Evolutionary conservation across 139 green algal genomes (phyloP).

Genomic region (Coccomyxa sp.): DNA sequence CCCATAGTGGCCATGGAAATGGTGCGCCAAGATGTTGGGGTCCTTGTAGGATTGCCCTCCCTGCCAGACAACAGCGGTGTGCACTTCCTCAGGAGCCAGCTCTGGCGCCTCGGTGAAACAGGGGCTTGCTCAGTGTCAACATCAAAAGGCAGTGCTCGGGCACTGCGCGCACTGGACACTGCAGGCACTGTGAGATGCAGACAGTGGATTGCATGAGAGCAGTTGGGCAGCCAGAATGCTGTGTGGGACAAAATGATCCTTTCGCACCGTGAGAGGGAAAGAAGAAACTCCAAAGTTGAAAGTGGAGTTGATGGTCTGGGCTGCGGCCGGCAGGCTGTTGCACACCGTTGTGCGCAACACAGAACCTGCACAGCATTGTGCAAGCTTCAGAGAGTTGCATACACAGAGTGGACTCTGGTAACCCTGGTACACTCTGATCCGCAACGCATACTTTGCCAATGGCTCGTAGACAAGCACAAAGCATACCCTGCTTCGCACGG

Average conservation of each 20-base stretch:
- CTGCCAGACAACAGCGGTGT: neutral
- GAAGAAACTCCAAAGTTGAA: neutral
- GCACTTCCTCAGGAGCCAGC: neutral
- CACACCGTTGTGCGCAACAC: neutral
- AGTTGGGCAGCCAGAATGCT: too few species aligned
- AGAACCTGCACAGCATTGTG: neutral
- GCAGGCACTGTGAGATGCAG: too few species aligned
- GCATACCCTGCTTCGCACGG: slow-evolving; percentile 9
- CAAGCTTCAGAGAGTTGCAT: too few species aligned
- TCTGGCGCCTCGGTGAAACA: too few species aligned
- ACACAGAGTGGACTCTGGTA: neutral
- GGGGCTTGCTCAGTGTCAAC: too few species aligned
- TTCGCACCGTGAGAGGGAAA: neutral
- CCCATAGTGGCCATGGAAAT: slow-evolving; percentile 19
- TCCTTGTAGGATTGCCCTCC: slow-evolving; percentile 11
- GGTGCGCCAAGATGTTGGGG: slow-evolving; percentile 14
- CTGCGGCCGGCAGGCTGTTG: neutral
- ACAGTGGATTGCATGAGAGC: too few species aligned
- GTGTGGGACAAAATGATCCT: too few species aligned
- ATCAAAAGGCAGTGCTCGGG: too few species aligned
- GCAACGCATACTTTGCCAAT: neutral
- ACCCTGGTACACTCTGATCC: neutral
- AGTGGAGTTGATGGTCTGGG: neutral
- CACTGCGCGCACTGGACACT: too few species aligned
- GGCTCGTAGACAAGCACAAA: neutral